Conservation (phyloP, 805 yeast genomes). For the Cyberlindnera sargentensis region DNA sequence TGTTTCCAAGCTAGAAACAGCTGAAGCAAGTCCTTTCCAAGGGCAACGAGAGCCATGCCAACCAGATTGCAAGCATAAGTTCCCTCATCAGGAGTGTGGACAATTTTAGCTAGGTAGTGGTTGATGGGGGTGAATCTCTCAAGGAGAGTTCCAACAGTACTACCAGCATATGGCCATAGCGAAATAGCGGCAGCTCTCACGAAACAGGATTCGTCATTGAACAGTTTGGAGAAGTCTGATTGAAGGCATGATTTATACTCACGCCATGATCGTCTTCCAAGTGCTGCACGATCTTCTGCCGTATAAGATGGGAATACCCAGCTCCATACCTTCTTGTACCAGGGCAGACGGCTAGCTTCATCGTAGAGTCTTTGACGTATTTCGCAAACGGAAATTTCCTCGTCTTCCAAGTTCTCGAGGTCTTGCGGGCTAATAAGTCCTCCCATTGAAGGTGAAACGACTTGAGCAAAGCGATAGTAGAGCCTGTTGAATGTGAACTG, state of each 20-base stretch:
- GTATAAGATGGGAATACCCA: conserved; percentile 5
- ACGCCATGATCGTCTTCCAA: conserved; percentile 13
- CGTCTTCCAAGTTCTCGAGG: background rate
- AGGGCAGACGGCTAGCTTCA: background rate
- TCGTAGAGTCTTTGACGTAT: conserved; percentile 2
- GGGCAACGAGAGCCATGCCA: conserved; percentile 26
- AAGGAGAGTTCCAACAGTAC: conserved; percentile 19
- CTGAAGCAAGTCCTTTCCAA: conserved; percentile 27
- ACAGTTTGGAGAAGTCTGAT: conserved; percentile 25
- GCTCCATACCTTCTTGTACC: conserved; percentile 1
- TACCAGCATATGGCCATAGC: conserved; percentile 26
- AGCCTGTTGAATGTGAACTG: conserved; percentile 25
- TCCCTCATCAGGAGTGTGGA: conserved; percentile 32
- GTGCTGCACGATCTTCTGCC: conserved; percentile 2
- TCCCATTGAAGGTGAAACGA: conserved; percentile 26
- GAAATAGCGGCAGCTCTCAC: background rate
- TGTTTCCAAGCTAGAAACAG: conserved; percentile 27
- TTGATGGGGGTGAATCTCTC: conserved; percentile 19
- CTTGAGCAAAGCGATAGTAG: conserved; percentile 23
- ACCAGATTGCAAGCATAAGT: conserved; percentile 27
- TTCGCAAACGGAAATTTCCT: conserved; percentile 8
- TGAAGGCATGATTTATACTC: conserved; percentile 23
- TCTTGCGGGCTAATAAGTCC: background rate
- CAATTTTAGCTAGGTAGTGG: conserved; percentile 14
- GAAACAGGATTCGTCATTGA: conserved; percentile 13